Evolutionary conservation across 441 rosid species (phyloP).

Genomic region (Bruguiera hainesii): DNA sequence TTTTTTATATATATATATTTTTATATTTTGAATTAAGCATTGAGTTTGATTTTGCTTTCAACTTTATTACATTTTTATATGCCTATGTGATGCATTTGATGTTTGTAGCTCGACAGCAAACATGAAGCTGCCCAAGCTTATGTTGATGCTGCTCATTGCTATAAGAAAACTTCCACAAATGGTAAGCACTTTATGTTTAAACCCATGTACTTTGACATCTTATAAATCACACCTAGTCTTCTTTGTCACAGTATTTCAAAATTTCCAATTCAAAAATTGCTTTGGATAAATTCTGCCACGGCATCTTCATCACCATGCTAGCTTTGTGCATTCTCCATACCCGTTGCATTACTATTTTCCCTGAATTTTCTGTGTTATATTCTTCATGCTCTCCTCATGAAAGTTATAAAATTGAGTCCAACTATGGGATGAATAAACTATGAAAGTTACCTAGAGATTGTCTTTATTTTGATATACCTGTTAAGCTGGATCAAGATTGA

Average conservation of each 20-base stretch:
- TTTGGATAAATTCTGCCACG: no score
- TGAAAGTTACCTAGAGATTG: no score
- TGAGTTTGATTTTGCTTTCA: neutral
- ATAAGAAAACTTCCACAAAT: conserved; percentile 74
- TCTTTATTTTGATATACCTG: no score
- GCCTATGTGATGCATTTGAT: conserved; percentile 5
- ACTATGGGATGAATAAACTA: no score
- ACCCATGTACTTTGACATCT: no score
- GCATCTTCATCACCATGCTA: neutral
- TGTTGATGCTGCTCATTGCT: conserved; percentile 93
- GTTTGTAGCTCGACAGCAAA: conserved; percentile 75
- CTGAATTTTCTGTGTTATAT: neutral
- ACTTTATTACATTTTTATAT: neutral
- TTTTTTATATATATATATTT: neutral
- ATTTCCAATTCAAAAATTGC: neutral
- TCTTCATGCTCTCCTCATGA: neutral
- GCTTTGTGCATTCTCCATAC: neutral
- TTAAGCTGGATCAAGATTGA: no score
- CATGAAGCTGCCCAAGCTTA: conserved; percentile 95
- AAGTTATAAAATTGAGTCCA: neutral
- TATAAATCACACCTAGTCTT: neutral
- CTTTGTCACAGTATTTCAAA: neutral
- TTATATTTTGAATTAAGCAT: neutral
- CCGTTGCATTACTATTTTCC: neutral
- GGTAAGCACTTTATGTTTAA: conserved; percentile 43